These are phyloP conservation scores for Excoecaria agallocha DNA, from an alignment of 345 rosid species.

Conservation along the genomic window DNA sequence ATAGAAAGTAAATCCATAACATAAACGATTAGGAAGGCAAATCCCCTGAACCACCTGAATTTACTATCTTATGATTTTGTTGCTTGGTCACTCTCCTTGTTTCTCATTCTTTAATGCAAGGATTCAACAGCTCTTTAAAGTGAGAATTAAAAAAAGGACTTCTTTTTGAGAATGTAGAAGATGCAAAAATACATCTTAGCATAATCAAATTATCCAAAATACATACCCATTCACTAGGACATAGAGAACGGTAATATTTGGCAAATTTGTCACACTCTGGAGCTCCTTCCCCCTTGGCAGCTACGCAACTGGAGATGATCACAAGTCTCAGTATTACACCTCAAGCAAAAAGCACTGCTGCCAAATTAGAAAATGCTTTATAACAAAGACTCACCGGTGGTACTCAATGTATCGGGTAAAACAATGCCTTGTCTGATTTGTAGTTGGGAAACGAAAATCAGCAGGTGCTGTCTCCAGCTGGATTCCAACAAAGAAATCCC, in stretches of 20 bases:
- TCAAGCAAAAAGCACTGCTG: background rate
- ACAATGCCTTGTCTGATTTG: constrained; percentile 98
- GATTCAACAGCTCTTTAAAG: background rate
- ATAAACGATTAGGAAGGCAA: background rate
- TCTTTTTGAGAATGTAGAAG: background rate
- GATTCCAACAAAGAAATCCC: constrained; percentile 23
- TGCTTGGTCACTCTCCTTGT: background rate
- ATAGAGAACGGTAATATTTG: constrained; percentile 86
- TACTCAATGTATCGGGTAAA: constrained; percentile 92
- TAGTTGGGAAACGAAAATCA: constrained; percentile 97
- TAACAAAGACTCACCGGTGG: constrained; percentile 60
- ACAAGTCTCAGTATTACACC: constrained; percentile 10
- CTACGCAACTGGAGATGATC: constrained; percentile 56
- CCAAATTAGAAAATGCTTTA: background rate
- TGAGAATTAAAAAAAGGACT: background rate
- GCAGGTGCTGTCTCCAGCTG: constrained; percentile 99
- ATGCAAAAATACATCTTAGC: background rate
- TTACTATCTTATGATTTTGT: background rate
- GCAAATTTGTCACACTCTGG: constrained; percentile 88
- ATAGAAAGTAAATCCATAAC: background rate
- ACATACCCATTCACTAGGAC: constrained; percentile 97
- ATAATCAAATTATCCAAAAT: background rate
- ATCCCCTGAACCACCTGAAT: background rate
- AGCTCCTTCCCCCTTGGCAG: constrained; percentile 93
- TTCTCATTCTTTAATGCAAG: background rate